Base-by-base conservation (phyloP, 306 rosid species). In the Abrus precatorius region DNA sequence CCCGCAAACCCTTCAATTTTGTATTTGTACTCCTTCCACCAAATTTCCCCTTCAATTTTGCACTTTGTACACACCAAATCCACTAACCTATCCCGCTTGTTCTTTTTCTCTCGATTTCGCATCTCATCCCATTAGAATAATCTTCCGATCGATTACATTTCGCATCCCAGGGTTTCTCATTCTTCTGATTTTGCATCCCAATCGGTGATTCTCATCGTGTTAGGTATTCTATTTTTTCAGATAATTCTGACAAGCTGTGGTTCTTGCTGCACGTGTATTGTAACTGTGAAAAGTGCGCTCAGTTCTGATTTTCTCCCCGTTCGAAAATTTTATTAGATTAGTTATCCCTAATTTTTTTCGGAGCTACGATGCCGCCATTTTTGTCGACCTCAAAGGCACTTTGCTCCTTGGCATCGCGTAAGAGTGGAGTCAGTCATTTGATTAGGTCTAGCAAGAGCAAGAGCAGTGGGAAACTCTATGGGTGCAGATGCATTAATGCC, bases 311-410 rank as follows among this genome's bases (percentile, higher is more conserved):
- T 72, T 40, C 72, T 80, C 62, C 45, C 56, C 40, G 9, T 41
- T 5, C 5, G 2, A 13, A 47, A 33, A 9, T 69, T 64, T 28
- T 43, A 76, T 84, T 54, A 52, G 86, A 85, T 86, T 77, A 44
- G 82, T 75, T 47, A 11, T 27, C 72, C 66, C 64, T 76, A 13
- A 56, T 73, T 76, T 7, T 50, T 40, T 12, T 43, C 3, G 38
- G 40, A 69, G 28, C 69, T 32, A 49, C 85, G 86, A 93, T 93
- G 98, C 90, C 92, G 77, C 94, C 91, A 70, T 90, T 88, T 80
- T 79, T 85, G 70, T 90, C 92, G 67, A 72, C 90, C 56, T 84
- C 93, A 3, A 95, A 84, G 86, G 88, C 82, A 64, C 84, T 88
- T 43, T 77, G 85, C 28, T 83, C 95, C 28, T 69, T 95, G 43